Evolutionary conservation across 2,329 filamentous ascomycete species (phyloP).

Genomic region (Waltergamsia citrina): DNA sequence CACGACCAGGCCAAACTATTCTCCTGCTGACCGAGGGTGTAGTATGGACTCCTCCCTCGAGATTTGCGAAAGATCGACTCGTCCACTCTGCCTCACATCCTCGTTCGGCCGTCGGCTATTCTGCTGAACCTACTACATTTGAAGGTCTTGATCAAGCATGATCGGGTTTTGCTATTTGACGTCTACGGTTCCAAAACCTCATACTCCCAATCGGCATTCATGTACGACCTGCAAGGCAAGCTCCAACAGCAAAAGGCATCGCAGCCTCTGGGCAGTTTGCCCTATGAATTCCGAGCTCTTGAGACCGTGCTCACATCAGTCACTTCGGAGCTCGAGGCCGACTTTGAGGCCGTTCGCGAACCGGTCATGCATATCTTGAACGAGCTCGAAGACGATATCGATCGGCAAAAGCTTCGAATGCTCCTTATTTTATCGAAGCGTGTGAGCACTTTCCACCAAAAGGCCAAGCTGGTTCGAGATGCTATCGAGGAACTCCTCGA

Average conservation of each 20-base stretch:
- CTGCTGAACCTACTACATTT: conserved; percentile 94
- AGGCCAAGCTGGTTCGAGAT: conserved; percentile 85
- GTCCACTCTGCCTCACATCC: conserved; percentile 87
- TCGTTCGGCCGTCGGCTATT: conserved; percentile 86
- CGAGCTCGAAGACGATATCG: conserved; percentile 93
- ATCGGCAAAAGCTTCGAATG: conserved; percentile 83
- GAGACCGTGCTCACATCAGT: conserved; percentile 94
- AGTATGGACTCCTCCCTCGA: conserved; percentile 88
- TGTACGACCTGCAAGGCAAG: conserved; percentile 94
- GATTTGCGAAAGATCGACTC: conserved; percentile 98
- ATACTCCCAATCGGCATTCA: conserved; percentile 92
- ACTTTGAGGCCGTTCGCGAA: conserved; percentile 89
- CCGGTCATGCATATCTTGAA: conserved; percentile 82
- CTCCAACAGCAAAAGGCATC: conserved; percentile 65
- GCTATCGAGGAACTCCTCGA: conserved; percentile 93
- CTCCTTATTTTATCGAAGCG: conserved; percentile 92
- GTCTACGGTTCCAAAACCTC: conserved; percentile 91
- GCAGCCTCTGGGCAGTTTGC: conserved; percentile 50
- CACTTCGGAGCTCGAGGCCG: conserved; percentile 81
- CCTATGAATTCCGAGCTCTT: conserved; percentile 92
- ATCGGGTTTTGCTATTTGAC: conserved; percentile 91
- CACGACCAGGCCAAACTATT: too few relatives aligned
- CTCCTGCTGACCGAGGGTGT: conserved; percentile 1
- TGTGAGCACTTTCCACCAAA: conserved; percentile 94
- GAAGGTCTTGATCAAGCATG: conserved; percentile 88